Conservation (phyloP, 2,329 filamentous ascomycete genomes). For the Trichothecium roseum region DNA sequence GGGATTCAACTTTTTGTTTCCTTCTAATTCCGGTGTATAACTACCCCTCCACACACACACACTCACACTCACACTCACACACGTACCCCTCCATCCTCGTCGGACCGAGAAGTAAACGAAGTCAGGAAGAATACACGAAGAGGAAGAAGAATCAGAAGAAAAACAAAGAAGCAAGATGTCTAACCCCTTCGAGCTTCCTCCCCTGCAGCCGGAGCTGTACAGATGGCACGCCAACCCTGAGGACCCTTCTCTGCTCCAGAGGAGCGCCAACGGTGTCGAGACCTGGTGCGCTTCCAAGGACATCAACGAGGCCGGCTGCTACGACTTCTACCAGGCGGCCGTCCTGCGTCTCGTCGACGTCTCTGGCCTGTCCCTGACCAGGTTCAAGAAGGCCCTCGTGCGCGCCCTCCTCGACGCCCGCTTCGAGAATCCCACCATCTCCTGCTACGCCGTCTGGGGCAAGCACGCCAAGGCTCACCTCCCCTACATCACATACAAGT, state of each 20-base stretch:
- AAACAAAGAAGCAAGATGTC: too few species aligned
- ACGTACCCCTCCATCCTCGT: too few species aligned
- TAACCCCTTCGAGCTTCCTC: background rate
- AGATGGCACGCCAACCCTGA: conserved; percentile 1
- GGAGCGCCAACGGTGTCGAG: conserved; percentile 3
- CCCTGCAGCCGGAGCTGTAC: background rate
- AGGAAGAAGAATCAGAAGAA: too few species aligned
- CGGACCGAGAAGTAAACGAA: too few species aligned
- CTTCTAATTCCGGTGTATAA: too few species aligned
- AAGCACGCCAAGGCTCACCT: conserved; percentile 1
- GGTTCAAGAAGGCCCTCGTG: conserved; percentile 1
- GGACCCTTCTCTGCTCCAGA: conserved; percentile 1
- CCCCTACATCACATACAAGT: conserved; percentile 1
- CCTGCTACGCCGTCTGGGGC: conserved; percentile 2
- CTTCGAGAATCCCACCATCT: conserved; percentile 2
- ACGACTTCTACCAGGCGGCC: conserved; percentile 1
- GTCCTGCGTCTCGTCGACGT: conserved; percentile 1
- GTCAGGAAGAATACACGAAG: too few species aligned
- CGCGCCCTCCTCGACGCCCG: conserved; percentile 1
- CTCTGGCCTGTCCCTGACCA: background rate
- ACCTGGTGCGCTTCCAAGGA: conserved; percentile 1
- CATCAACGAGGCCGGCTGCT: background rate
- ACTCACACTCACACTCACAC: too few species aligned
- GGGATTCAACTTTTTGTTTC: too few species aligned
- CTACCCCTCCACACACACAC: too few species aligned